Conservation (phyloP, 805 yeast genomes). For the Ogataea polymorpha region DNA sequence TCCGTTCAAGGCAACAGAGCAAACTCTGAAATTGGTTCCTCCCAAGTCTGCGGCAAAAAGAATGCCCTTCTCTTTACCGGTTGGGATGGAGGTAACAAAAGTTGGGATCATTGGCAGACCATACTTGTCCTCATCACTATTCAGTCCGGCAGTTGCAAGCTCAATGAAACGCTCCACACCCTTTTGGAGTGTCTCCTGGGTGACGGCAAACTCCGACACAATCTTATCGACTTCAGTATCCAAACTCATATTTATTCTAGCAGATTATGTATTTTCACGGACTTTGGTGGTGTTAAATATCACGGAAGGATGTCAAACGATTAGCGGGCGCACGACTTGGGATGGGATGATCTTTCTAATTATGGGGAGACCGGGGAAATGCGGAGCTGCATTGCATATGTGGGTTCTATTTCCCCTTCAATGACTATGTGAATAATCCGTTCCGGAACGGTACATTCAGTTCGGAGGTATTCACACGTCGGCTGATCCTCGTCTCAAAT, state of each 20-base stretch:
- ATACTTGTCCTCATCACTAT: slow-evolving; percentile 37
- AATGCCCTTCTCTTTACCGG: slow-evolving; percentile 80
- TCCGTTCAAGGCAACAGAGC: slow-evolving; percentile 77
- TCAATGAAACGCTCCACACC: slow-evolving; percentile 57
- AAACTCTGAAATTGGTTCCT: slow-evolving; percentile 93
- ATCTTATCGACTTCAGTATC: slow-evolving; percentile 29
- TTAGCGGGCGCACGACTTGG: not conserved
- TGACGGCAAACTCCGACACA: slow-evolving; percentile 39
- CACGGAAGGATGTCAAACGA: not conserved
- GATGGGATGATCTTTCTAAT: not conserved
- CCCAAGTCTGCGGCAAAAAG: slow-evolving; percentile 91
- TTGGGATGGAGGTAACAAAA: slow-evolving; percentile 79
- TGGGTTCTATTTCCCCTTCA: not conserved
- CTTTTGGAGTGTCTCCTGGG: slow-evolving; percentile 39
- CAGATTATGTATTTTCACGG: slow-evolving; percentile 3
- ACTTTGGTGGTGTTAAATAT: slow-evolving; percentile 3
- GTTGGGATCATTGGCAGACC: slow-evolving; percentile 92
- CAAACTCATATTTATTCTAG: slow-evolving; percentile 4
- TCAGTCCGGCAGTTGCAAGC: slow-evolving; percentile 60
- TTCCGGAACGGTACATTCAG: no score
- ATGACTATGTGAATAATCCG: not conserved
- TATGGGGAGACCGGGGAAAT: not conserved
- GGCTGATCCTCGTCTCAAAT: no score
- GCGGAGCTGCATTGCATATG: not conserved
- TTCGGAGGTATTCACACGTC: no score